phyloP scores from a whole-genome alignment of 75 land plant species.

The Sequoia sempervirens region DNA sequence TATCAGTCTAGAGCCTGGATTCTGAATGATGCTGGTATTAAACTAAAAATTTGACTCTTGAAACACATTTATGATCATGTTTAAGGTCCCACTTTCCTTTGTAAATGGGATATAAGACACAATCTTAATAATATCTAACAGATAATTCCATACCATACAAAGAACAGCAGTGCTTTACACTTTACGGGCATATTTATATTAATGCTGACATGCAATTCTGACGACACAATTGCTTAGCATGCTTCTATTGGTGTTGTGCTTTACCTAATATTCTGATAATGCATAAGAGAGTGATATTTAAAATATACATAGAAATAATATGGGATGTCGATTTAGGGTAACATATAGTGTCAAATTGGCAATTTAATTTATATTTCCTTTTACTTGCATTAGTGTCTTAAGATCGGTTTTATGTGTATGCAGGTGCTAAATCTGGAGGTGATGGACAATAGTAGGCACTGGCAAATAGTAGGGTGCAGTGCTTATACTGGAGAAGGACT shows the following conservation, averaged over 20 bases:
- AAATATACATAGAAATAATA: background rate
- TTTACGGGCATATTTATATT: background rate
- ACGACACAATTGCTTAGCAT: background rate
- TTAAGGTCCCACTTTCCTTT: background rate
- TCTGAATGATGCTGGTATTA: background rate
- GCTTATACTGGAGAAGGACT: constrained; percentile 94
- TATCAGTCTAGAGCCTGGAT: background rate
- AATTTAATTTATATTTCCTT: background rate
- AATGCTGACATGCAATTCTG: background rate
- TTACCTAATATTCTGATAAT: background rate
- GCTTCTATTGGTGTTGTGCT: background rate
- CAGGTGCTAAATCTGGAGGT: constrained; percentile 87
- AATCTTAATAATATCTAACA: background rate
- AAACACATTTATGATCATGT: background rate
- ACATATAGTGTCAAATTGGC: background rate
- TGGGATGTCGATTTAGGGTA: background rate
- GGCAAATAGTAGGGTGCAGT: constrained; percentile 92
- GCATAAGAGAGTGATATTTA: background rate
- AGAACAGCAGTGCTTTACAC: background rate
- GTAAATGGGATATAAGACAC: background rate
- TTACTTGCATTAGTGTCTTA: background rate
- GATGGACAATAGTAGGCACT: constrained; percentile 93
- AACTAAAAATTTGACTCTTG: background rate
- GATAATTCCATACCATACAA: background rate
- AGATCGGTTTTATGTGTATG: background rate